Conservation (phyloP, 2,329 filamentous ascomycete genomes). For the Fusarium sp. region DNA sequence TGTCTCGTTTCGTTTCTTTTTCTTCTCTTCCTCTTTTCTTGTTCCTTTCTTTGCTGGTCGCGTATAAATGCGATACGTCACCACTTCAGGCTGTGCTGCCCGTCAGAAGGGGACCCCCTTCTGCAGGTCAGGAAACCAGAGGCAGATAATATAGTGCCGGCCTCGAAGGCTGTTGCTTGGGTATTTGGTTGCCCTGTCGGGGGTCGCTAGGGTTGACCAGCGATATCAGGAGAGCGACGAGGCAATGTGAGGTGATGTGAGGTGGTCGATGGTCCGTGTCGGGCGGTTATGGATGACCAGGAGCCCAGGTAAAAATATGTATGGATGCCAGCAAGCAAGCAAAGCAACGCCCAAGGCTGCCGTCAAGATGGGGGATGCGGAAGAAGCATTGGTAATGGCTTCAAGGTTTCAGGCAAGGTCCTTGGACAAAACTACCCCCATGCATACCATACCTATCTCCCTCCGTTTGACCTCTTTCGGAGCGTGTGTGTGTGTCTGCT, state of each 20-base stretch:
- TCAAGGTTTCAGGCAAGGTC: slow-evolving; percentile 19
- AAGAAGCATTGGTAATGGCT: slow-evolving; percentile 17
- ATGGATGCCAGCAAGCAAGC: slow-evolving; percentile 6
- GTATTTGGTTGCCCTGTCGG: slow-evolving; percentile 39
- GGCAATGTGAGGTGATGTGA: slow-evolving; percentile 46
- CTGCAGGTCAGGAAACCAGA: slow-evolving; percentile 37
- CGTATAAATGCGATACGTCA: slow-evolving; percentile 42
- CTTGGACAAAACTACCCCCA: background rate
- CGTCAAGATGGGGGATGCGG: background rate
- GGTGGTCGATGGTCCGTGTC: slow-evolving; percentile 40
- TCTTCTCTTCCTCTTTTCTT: slow-evolving; percentile 18
- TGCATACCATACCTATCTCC: slow-evolving; percentile 1
- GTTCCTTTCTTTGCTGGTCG: slow-evolving; percentile 30
- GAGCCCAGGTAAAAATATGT: slow-evolving; percentile 24
- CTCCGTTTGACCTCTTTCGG: slow-evolving; percentile 7
- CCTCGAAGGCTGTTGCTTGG: slow-evolving; percentile 38
- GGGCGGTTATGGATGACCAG: slow-evolving; percentile 35
- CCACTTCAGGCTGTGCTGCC: slow-evolving; percentile 38
- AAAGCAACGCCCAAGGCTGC: slow-evolving; percentile 13
- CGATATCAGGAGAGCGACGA: slow-evolving; percentile 45
- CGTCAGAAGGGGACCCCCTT: slow-evolving; percentile 22
- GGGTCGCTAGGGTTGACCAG: slow-evolving; percentile 33
- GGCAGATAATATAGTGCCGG: slow-evolving; percentile 37
- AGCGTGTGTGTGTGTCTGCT: slow-evolving; percentile 34
- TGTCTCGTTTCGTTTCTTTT: background rate